phyloP scores from a whole-genome alignment of 805 yeast species.

The Myxozyma geophila region DNA sequence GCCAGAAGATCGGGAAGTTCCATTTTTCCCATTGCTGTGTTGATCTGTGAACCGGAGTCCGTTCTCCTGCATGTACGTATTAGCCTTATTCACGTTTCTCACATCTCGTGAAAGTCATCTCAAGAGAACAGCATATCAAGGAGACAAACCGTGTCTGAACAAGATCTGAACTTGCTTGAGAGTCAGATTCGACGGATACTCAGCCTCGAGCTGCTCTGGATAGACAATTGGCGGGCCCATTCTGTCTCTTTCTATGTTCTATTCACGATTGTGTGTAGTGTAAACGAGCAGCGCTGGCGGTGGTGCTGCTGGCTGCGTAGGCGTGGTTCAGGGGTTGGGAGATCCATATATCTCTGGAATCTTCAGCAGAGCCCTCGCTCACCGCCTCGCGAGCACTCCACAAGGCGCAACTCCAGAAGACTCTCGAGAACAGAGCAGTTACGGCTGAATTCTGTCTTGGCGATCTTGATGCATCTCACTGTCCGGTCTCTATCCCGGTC shows the following conservation, averaged over 20 bases:
- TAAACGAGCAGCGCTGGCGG: not conserved
- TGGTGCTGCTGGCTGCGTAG: no score
- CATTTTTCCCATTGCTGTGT: constrained; percentile 34
- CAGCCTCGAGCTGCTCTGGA: constrained; percentile 17
- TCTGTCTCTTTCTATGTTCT: not conserved
- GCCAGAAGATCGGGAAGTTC: constrained; percentile 37
- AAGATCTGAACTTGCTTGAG: constrained; percentile 32
- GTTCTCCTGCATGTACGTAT: constrained; percentile 23
- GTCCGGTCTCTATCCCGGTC: not conserved
- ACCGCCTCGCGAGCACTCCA: no score
- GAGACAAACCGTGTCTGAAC: constrained; percentile 32
- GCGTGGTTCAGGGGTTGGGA: no score
- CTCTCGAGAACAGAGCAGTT: no score
- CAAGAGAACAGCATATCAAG: not conserved
- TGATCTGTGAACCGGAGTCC: constrained; percentile 32
- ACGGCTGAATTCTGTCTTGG: no score
- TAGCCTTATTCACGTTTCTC: not conserved
- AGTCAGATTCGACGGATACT: constrained; percentile 24
- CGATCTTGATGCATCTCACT: no score
- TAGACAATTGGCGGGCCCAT: constrained; percentile 31
- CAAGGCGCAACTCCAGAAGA: no score
- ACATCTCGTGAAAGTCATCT: not conserved
- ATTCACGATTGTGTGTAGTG: not conserved
- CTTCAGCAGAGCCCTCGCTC: no score
- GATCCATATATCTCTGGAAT: no score